A percentile compares a stretch with the other conserved stretches of the same genome.
These are phyloP conservation scores for Colletotrichum tropicale DNA, from an alignment of 2,329 filamentous ascomycete genomes.

Conservation along the genomic window DNA sequence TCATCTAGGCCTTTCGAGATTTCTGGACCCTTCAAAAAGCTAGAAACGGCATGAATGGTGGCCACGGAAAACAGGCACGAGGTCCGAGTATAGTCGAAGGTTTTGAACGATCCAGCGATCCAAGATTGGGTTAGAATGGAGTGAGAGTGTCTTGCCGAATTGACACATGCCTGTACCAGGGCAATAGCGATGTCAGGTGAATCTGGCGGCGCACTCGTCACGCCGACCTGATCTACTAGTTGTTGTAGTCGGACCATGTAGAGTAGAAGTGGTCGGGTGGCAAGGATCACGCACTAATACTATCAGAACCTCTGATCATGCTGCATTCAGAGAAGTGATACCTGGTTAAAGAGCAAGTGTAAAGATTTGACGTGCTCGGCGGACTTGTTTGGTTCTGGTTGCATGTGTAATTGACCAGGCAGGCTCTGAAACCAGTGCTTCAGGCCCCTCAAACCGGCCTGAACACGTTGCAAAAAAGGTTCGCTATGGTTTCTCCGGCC, in stretches of 20 bases:
- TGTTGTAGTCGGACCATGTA: not conserved
- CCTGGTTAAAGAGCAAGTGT: not conserved
- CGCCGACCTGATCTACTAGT: not conserved
- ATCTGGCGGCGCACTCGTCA: not conserved
- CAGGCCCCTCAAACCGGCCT: not conserved
- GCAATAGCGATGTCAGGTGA: not conserved
- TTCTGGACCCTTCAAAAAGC: not conserved
- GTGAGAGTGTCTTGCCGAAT: not conserved
- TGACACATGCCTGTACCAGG: not conserved
- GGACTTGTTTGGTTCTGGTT: not conserved
- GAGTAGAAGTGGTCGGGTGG: not conserved
- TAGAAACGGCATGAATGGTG: not conserved
- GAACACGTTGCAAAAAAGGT: not conserved
- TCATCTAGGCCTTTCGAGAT: not conserved
- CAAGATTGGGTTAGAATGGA: not conserved
- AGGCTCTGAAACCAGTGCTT: not conserved
- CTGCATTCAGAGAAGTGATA: not conserved
- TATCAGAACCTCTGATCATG: not conserved
- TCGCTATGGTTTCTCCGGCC: not conserved
- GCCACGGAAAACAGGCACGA: not conserved
- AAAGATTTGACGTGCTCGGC: not conserved
- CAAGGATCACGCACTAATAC: not conserved
- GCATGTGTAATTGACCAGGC: not conserved
- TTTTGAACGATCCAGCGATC: not conserved
- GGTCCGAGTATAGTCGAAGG: not conserved